Percentiles rank a stretch among this genome's conserved stretches.
phyloP scores from a whole-genome alignment of 345 rosid genomes.

The Triadica sebifera region DNA sequence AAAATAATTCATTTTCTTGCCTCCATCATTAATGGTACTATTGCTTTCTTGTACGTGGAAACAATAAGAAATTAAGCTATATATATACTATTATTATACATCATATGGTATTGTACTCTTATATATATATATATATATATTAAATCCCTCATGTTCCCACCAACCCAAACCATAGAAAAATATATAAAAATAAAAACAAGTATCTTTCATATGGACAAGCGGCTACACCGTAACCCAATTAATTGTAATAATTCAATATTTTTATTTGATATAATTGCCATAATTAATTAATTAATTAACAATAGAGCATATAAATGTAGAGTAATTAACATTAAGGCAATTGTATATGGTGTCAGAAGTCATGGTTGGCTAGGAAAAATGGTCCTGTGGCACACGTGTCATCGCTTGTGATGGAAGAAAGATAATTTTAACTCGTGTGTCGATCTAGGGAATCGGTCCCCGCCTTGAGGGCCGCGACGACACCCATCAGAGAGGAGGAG shows the following conservation, averaged over 20 bases:
- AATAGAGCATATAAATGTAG: background rate
- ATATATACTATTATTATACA: background rate
- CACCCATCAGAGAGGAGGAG: slow-evolving; percentile 11
- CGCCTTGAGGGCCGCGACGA: slow-evolving; percentile 50
- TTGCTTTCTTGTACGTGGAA: no score
- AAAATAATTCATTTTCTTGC: background rate
- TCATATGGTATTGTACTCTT: background rate
- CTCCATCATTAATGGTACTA: background rate
- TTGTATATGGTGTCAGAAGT: slow-evolving; percentile 20
- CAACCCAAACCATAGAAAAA: slow-evolving; percentile 22
- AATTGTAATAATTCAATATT: background rate
- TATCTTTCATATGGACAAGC: slow-evolving; percentile 20
- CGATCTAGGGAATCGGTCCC: slow-evolving; percentile 36
- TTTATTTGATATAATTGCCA: background rate
- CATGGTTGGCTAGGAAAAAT: slow-evolving; percentile 12
- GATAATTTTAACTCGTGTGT: slow-evolving; percentile 19
- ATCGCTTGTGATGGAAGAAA: background rate
- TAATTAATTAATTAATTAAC: background rate
- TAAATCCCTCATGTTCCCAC: slow-evolving; percentile 26
- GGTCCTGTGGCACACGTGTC: slow-evolving; percentile 38
- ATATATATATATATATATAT: background rate
- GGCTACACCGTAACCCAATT: background rate
- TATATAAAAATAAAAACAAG: background rate
- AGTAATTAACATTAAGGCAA: background rate
- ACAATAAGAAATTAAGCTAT: background rate